phyloP scores from a whole-genome alignment of 2,329 filamentous ascomycete species.

The Microdochium paspali region DNA sequence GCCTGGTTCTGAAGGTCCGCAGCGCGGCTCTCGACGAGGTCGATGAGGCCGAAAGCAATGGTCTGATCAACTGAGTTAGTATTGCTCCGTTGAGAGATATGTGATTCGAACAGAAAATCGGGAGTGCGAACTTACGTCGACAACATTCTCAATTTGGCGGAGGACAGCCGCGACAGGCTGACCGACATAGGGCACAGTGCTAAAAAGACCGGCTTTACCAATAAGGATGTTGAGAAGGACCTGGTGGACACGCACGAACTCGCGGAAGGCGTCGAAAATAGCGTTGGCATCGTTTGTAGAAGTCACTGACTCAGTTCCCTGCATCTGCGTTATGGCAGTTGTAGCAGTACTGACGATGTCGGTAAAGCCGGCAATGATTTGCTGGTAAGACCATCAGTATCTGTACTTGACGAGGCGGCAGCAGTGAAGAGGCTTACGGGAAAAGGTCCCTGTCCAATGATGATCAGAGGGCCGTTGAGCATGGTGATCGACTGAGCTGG shows the following conservation, averaged over 20 bases:
- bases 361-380: conserved; percentile 17
- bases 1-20: background rate
- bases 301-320: conserved; percentile 6
- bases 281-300: conserved; percentile 5
- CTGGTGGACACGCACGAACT: conserved; percentile 21
- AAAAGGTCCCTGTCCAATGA: conserved; percentile 18
- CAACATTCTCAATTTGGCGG: conserved; percentile 10
- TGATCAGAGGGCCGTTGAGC: conserved; percentile 14
- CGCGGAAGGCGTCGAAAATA: conserved; percentile 17
- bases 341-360: conserved; percentile 17
- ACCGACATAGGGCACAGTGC: conserved; percentile 16
- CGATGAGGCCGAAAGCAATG: conserved; percentile 10
- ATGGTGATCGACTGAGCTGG: conserved; percentile 16
- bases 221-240: conserved; percentile 22
- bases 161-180: conserved; percentile 15
- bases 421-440: conserved; percentile 14
- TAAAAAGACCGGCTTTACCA: conserved; percentile 20
- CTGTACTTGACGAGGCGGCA: no score
- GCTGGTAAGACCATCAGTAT: background rate
- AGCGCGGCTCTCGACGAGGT: background rate
- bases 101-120: no score
- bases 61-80: conserved; percentile 4
- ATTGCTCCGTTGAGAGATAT: background rate
- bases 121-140: conserved; percentile 20
- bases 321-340: conserved; percentile 8